These are phyloP conservation scores for Aspergillus persii DNA, from an alignment of 2,329 filamentous ascomycete genomes.

Conservation along the genomic window DNA sequence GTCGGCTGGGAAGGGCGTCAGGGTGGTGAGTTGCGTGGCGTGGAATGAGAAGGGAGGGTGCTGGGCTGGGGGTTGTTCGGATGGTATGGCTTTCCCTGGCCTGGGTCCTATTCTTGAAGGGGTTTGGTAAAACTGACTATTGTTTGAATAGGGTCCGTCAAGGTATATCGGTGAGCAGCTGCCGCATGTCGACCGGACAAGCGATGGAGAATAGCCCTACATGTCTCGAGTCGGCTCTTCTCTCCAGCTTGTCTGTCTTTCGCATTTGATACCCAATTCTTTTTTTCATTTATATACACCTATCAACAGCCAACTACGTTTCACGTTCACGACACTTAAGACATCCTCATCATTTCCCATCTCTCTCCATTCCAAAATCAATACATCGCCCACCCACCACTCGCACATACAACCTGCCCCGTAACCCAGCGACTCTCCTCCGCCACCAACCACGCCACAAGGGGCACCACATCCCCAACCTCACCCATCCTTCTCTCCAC, in stretches of 20 bases:
- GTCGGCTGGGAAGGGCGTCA: constrained; percentile 38
- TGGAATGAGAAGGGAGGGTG: constrained; percentile 42
- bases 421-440: constrained; percentile 5
- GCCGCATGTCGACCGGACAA: not conserved
- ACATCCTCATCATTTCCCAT: too few species aligned
- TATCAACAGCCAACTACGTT: too few species aligned
- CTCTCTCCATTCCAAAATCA: not conserved
- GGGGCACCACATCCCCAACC: not conserved
- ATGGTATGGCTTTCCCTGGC: constrained; percentile 30
- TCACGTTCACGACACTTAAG: too few species aligned
- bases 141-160: constrained; percentile 16
- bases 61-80: constrained; percentile 43
- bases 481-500: constrained; percentile 1
- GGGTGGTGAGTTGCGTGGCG: constrained; percentile 46
- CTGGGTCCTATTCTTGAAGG: not conserved
- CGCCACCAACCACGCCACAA: constrained; percentile 4
- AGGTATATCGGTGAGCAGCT: constrained; percentile 14
- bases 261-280: not conserved
- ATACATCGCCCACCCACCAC: constrained; percentile 3
- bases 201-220: too few species aligned
- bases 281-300: constrained; percentile 5
- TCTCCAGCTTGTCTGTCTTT: not conserved
- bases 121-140: not conserved
- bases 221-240: too few species aligned
- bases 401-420: not conserved